Evolutionary conservation across 257 asterid species (phyloP).

Genomic region (Solanum appendiculatum): DNA sequence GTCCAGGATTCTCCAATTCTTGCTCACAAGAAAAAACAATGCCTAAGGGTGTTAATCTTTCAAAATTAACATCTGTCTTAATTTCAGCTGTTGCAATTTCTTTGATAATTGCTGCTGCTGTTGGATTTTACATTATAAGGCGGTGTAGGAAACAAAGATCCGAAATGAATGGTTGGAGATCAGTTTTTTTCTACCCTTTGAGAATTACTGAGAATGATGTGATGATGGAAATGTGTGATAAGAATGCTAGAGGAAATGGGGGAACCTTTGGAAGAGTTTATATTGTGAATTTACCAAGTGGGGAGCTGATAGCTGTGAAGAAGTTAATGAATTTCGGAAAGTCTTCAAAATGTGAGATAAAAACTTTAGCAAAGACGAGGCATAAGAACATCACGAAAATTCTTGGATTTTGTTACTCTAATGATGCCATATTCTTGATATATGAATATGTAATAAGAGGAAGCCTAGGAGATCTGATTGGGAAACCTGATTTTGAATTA

Average conservation of each 20-base stretch:
- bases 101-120: constrained; percentile 18
- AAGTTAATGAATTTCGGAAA: constrained; percentile 35
- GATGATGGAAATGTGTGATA: constrained; percentile 56
- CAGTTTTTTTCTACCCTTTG: constrained; percentile 76
- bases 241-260: constrained; percentile 38
- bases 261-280: constrained; percentile 64
- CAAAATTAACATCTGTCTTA: constrained; percentile 36
- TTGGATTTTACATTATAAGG: constrained; percentile 30
- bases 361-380: constrained; percentile 67
- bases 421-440: constrained; percentile 51
- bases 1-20: constrained; percentile 52
- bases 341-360: constrained; percentile 55
- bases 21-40: constrained; percentile 24
- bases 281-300: constrained; percentile 60
- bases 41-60: constrained; percentile 18
- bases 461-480: constrained; percentile 62
- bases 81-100: constrained; percentile 27
- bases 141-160: constrained; percentile 24
- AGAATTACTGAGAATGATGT: constrained; percentile 65
- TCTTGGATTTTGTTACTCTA: constrained; percentile 64
- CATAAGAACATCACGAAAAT: constrained; percentile 66
- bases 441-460: constrained; percentile 66
- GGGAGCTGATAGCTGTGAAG: constrained; percentile 62
- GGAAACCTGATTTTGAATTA: constrained; percentile 25
- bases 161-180: constrained; percentile 35